Conservation (phyloP, 495 filamentous ascomycete genomes). For the Neurospora tetrasperma region DNA sequence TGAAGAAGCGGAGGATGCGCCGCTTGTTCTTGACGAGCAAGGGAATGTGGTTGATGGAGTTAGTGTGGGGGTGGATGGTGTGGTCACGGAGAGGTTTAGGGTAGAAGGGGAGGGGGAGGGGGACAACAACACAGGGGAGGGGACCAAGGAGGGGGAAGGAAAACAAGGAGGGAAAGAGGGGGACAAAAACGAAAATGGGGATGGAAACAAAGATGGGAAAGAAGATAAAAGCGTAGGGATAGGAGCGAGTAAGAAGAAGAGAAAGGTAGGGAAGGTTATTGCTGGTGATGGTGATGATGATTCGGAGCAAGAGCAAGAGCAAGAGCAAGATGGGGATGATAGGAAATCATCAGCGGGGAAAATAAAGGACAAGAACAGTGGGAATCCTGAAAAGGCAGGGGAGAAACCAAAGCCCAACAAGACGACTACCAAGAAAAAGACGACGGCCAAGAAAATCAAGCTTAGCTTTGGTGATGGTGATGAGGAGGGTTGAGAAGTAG, state of each 20-base stretch:
- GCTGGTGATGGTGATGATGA: slow-evolving; percentile 24
- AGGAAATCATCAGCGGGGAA: slow-evolving; percentile 4
- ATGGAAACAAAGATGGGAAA: not conserved
- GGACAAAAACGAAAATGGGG: too few relatives aligned
- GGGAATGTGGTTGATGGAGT: slow-evolving; percentile 30
- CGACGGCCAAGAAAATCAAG: slow-evolving; percentile 49
- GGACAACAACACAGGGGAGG: too few relatives aligned
- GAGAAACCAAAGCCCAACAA: slow-evolving; percentile 10
- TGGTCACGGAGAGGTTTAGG: slow-evolving; percentile 12
- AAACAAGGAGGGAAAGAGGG: slow-evolving; percentile 3
- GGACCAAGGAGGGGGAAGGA: not conserved
- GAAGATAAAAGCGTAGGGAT: slow-evolving; percentile 14
- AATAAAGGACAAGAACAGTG: slow-evolving; percentile 4
- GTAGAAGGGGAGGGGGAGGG: not conserved
- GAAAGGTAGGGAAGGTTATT: slow-evolving; percentile 38
- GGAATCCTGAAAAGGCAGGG: not conserved
- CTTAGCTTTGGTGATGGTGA: slow-evolving; percentile 48
- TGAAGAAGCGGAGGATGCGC: slow-evolving; percentile 41
- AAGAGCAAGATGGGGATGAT: slow-evolving; percentile 15
- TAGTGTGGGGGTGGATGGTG: slow-evolving; percentile 29
- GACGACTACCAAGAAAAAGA: slow-evolving; percentile 31
- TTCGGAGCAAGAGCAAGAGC: slow-evolving; percentile 6
- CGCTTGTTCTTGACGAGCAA: slow-evolving; percentile 35
- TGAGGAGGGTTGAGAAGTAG: slow-evolving; percentile 19
- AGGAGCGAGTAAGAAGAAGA: slow-evolving; percentile 38